Evolutionary conservation across 805 yeast species (phyloP), one percentile per base, ranked within the genome.

Genomic region (Candida germanica): DNA sequence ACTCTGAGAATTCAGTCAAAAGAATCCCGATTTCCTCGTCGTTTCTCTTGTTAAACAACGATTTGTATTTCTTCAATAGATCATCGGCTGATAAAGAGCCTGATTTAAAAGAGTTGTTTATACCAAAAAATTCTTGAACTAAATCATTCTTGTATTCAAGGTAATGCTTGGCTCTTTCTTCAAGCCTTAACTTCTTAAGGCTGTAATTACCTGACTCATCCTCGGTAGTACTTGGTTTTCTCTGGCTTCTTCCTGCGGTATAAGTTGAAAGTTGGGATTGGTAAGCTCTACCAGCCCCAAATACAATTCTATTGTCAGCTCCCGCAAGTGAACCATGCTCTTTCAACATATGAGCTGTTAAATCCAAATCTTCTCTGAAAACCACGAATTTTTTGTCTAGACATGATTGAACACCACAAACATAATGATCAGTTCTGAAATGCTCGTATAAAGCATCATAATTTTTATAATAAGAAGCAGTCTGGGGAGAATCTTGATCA

Each of bases 351-450:
- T 93, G 98, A 1, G 94, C 89, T 36, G 84, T 82, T 36, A 93
- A 67, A 48, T 88, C 97, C 37, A 88, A 59, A 35, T 85, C 93
- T 43, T 87, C 91, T 15, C 81, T 75, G 55, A 93, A 93, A 1
- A 91, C 98, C 15, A 93, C 93, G 61, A 93, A 91, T 55, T 86
- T 85, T 58, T 84, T 80, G 38, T 89, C 98, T 31, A 89, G 59
- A 61, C 99, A 93, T 9, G 73, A 51, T 31, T 77, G 85, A 13
- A 84, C 83, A 21, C 73, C 69, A 62, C 99, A 93, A 11, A 79
- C 78, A 58, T 68, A 87, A 59, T 93, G 99, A 27, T 72, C 78
- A 3, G 53, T 57, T 47, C 66, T 69, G 59, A 93, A 93, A 65
- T 93, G 99, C 11, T 66, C 64, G 48, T 79, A 83, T 37, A 93